These are phyloP conservation scores for Aphanocladium album DNA, from an alignment of 2,329 filamentous ascomycete species.

Conservation along the genomic window DNA sequence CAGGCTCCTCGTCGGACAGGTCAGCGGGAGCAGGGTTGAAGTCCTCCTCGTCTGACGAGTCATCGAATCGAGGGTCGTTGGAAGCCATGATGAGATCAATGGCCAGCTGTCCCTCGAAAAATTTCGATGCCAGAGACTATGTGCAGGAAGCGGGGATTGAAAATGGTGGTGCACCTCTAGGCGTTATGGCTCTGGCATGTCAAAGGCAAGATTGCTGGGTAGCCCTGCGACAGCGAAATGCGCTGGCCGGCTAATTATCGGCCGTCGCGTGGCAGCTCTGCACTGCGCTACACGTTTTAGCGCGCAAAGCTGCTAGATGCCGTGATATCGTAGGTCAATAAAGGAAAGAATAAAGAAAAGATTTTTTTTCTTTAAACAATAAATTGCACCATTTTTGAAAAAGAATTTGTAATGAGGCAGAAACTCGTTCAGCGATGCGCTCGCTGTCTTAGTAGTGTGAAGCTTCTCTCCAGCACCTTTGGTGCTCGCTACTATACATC, in stretches of 20 bases:
- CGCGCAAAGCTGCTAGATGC: too few relatives aligned
- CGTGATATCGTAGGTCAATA: not conserved
- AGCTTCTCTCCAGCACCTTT: too few relatives aligned
- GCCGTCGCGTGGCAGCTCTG: not conserved
- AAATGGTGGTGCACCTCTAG: slow-evolving; percentile 7
- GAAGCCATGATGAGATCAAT: slow-evolving; percentile 39
- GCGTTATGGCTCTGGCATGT: slow-evolving; percentile 12
- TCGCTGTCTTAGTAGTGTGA: too few relatives aligned
- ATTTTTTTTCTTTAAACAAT: too few relatives aligned
- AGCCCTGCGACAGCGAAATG: slow-evolving; percentile 5
- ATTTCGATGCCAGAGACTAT: slow-evolving; percentile 12
- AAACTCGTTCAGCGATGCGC: too few relatives aligned
- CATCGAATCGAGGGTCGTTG: slow-evolving; percentile 47
- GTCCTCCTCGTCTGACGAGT: slow-evolving; percentile 75
- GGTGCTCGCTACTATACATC: too few relatives aligned
- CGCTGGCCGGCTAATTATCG: slow-evolving; percentile 18
- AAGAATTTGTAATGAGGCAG: too few relatives aligned
- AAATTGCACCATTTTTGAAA: too few relatives aligned
- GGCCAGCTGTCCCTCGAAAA: not conserved
- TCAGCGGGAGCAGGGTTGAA: slow-evolving; percentile 81
- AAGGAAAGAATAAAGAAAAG: too few relatives aligned
- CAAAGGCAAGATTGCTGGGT: slow-evolving; percentile 4
- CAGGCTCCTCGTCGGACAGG: slow-evolving; percentile 57
- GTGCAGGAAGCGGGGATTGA: not conserved
- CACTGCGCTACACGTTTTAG: too few relatives aligned